Evolutionary conservation across 2,329 filamentous ascomycete genomes (phyloP).

Genomic region (Colletotrichum sp.): DNA sequence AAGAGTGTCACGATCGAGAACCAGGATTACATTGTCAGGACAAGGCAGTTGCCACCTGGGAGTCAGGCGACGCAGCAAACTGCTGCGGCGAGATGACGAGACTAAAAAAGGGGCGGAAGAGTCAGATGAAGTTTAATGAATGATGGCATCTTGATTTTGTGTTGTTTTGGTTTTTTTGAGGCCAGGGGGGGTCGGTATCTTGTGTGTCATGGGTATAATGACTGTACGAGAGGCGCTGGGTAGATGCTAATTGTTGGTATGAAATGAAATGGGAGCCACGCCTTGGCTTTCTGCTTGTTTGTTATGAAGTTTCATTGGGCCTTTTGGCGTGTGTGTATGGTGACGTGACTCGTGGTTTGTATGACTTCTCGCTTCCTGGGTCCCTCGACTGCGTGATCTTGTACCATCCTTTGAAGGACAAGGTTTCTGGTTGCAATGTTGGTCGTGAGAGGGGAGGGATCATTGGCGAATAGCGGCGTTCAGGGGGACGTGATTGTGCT

Average conservation of each 20-base stretch:
- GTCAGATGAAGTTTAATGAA: not conserved
- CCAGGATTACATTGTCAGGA: slow-evolving; percentile 69
- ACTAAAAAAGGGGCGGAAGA: not conserved
- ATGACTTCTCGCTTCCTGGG: not conserved
- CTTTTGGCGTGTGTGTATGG: not conserved
- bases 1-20: slow-evolving; percentile 92
- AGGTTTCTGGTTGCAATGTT: not conserved
- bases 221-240: slow-evolving; percentile 20
- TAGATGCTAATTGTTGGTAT: slow-evolving; percentile 10
- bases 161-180: not conserved
- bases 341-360: not conserved
- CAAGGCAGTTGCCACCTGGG: slow-evolving; percentile 35
- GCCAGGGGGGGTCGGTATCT: not conserved
- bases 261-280: not conserved
- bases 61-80: slow-evolving; percentile 22
- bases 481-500: not conserved
- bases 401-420: not conserved
- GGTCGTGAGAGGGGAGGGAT: not conserved
- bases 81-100: slow-evolving; percentile 2
- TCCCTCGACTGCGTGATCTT: not conserved
- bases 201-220: slow-evolving; percentile 20
- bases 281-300: not conserved
- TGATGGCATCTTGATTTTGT: slow-evolving; percentile 12
- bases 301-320: not conserved
- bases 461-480: not conserved